A percentile compares a stretch with the other conserved stretches of the same genome.
Evolutionary conservation across 2,329 filamentous ascomycete species (phyloP).

Genomic region (Didymellaceae sp.): DNA sequence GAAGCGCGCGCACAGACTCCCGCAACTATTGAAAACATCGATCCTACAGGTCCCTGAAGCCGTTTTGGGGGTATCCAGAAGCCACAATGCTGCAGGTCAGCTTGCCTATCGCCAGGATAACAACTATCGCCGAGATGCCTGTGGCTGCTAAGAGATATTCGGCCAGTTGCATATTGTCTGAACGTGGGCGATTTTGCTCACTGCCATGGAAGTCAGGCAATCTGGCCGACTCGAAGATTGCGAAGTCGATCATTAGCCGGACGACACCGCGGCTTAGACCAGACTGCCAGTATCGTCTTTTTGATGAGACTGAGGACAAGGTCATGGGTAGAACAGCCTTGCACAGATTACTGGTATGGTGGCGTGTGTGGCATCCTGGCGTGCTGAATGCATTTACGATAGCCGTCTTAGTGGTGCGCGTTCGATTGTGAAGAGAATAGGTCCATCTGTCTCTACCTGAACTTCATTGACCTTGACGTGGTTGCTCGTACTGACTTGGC

Average conservation of each 20-base stretch:
- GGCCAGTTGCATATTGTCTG: not conserved
- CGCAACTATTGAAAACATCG: constrained; percentile 14
- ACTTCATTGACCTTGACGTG: constrained; percentile 53
- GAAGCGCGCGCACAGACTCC: constrained; percentile 11
- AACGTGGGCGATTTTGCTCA: too few relatives aligned
- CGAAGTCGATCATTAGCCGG: not conserved
- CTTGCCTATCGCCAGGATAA: too few relatives aligned
- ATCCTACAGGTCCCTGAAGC: not conserved
- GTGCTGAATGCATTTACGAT: not conserved
- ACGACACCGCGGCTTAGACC: not conserved
- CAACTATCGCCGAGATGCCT: too few relatives aligned
- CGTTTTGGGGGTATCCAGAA: not conserved
- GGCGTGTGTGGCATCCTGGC: too few relatives aligned
- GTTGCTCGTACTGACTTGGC: constrained; percentile 58
- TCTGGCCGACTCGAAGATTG: not conserved
- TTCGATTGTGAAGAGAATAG: constrained; percentile 58
- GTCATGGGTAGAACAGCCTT: not conserved
- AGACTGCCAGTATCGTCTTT: not conserved
- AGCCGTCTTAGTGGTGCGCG: constrained; percentile 17
- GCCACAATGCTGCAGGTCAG: constrained; percentile 1
- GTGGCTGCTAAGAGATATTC: too few relatives aligned
- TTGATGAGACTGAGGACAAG: too few relatives aligned
- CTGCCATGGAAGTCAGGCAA: too few relatives aligned
- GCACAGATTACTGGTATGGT: too few relatives aligned
- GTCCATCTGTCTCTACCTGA: constrained; percentile 49